Evolutionary conservation across 306 rosid species (phyloP), one percentile per base, ranked within the genome.

Genomic region (Cucurbita argyrosperma): DNA sequence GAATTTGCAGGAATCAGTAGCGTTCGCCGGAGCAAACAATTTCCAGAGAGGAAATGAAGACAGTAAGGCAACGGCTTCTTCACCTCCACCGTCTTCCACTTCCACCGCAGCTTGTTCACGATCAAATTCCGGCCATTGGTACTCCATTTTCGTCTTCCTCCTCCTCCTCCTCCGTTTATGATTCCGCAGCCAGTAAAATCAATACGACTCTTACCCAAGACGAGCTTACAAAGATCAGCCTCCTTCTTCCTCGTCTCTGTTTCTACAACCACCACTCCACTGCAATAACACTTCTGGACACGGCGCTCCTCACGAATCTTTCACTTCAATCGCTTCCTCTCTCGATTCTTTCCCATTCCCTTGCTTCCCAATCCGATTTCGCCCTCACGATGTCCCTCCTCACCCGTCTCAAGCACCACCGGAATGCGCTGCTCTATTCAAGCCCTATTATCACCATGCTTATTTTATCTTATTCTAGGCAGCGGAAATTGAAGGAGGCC

Each of bases 191-290:
- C 15, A n/a, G 8, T 30, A 8, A 64, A 40, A 43, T 4, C 9
- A 60, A 60, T 35, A 60, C 65, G 18, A 60, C 42, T 60, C 65
- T 40, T 30, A 40, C 51, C 51, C 35, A 64, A 4, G 16, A 40
- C 70, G 70, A 89, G 3, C 75, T 84, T 12, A 80, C 80, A 2
- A 69, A 75, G 38, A 74, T 83, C 72, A 87, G 85, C 80, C 83
- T 82, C 77, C 87, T 85, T 45, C 77, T 89, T 65, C 96, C 96
- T 12, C 88, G 88, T 72, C 96, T 87, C 72, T 85, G 85, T 78
- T 79, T 79, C 80, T 76, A 82, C 9, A 47, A 74, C 85, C 81
- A 85, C 74, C 84, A 83, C 37, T 59, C 83, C 56, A 82, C 85
- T 1, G 91, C 96, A 4, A 70, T 86, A 70, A 74, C 76, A 58